Conservation (phyloP, 352 stramenopile genomes). For the Globisporangium parvum region DNA sequence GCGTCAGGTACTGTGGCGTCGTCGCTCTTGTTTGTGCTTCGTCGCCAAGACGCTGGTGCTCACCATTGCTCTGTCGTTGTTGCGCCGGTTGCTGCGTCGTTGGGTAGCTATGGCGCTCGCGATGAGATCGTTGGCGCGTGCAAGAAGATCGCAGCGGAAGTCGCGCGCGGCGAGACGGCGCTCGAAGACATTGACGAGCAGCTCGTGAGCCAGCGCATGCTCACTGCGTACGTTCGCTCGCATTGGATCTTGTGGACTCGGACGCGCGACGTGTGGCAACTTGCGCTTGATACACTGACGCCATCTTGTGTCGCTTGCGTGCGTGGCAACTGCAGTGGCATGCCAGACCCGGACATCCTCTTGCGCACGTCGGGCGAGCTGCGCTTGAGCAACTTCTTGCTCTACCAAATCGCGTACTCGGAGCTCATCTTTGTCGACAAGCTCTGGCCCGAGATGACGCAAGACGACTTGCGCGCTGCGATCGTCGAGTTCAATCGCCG, state of each 20-base stretch:
- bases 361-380: conserved; percentile 94
- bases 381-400: conserved; percentile 95
- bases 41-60: too few relatives aligned
- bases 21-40: background rate
- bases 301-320: too few relatives aligned
- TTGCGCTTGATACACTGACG: background rate
- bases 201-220: conserved; percentile 61
- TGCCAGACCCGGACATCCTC: conserved; percentile 92
- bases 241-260: background rate
- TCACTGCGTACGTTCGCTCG: conserved; percentile 58
- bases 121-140: conserved; percentile 93
- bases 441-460: conserved; percentile 93
- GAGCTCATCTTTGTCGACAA: conserved; percentile 96
- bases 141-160: conserved; percentile 83
- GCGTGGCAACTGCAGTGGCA: conserved; percentile 29
- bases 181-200: conserved; percentile 78
- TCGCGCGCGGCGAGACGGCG: conserved; percentile 50
- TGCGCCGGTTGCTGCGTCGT: too few relatives aligned
- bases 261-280: conserved; percentile 2
- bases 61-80: background rate
- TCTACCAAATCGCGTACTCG: conserved; percentile 94
- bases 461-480: conserved; percentile 66
- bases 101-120: conserved; percentile 90
- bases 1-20: conserved; percentile 48
- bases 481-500: conserved; percentile 84